Conservation (phyloP, 23 red algal species). For the Chondrus crispus region DNA sequence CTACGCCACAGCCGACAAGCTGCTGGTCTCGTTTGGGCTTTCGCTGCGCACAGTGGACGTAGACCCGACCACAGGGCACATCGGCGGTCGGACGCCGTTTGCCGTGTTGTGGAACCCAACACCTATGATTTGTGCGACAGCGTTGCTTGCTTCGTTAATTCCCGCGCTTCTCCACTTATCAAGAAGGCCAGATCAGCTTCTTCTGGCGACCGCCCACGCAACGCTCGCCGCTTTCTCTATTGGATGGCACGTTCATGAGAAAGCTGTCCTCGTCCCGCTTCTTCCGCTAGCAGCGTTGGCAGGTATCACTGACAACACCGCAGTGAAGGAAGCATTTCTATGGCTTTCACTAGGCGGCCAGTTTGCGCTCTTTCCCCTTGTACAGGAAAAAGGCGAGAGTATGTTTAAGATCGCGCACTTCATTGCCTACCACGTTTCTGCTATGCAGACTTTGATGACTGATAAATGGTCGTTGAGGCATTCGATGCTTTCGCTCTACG, state of each 20-base stretch:
- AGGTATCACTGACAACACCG: not conserved
- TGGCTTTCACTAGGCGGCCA: conserved; percentile 34
- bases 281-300: not conserved
- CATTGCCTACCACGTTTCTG: conserved; percentile 33
- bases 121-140: conserved; percentile 17
- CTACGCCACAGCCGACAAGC: conserved; percentile 29
- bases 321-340: not conserved
- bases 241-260: conserved; percentile 87
- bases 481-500: not conserved
- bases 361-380: conserved; percentile 39
- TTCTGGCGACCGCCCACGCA: not conserved
- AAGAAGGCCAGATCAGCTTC: too few species aligned
- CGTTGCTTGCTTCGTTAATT: not conserved
- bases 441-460: not conserved
- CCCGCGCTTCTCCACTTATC: not conserved
- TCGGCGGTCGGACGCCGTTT: conserved; percentile 36
- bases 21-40: not conserved
- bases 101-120: conserved; percentile 30
- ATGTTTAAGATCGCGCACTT: conserved; percentile 31
- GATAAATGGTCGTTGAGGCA: not conserved
- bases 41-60: not conserved
- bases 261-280: conserved; percentile 43
- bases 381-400: not conserved
- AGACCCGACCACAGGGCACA: conserved; percentile 18
- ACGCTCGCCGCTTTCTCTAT: conserved; percentile 47